These are phyloP conservation scores for Fabrea salina DNA, from an alignment of 169 alveolate species.

Conservation along the genomic window DNA sequence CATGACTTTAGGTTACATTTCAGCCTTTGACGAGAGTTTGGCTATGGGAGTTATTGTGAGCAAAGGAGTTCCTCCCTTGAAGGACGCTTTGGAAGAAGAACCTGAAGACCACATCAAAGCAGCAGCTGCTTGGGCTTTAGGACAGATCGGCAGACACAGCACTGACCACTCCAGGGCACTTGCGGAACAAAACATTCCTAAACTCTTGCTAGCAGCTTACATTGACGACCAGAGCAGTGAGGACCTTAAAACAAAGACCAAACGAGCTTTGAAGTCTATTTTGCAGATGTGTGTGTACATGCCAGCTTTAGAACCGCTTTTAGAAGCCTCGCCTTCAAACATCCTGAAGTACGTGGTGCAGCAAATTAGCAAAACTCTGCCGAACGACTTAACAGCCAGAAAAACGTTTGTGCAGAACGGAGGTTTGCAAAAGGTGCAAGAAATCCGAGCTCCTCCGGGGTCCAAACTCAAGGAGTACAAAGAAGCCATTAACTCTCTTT, in stretches of 20 bases:
- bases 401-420: conserved; percentile 91
- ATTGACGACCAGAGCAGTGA: conserved; percentile 78
- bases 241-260: conserved; percentile 90
- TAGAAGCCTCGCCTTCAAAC: conserved; percentile 88
- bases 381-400: conserved; percentile 87
- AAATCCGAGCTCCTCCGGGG: conserved; percentile 86
- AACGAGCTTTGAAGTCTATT: conserved; percentile 89
- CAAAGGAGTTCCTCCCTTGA: conserved; percentile 88
- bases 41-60: conserved; percentile 93
- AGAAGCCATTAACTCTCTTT: conserved; percentile 87
- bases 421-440: conserved; percentile 86
- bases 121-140: conserved; percentile 91
- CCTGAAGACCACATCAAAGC: conserved; percentile 91
- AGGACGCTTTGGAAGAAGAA: conserved; percentile 90
- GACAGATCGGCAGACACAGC: conserved; percentile 90
- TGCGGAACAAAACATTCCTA: conserved; percentile 90
- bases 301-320: conserved; percentile 92
- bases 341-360: conserved; percentile 90
- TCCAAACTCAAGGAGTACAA: conserved; percentile 85
- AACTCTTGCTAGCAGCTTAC: conserved; percentile 76
- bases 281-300: conserved; percentile 92
- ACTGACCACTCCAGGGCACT: conserved; percentile 92
- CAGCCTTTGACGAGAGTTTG: conserved; percentile 91
- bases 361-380: conserved; percentile 90
- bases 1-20: conserved; percentile 89